A percentile compares a stretch with the other conserved stretches of the same genome.
Conservation (phyloP, 1,284 basidiomycete species). For the Irpex rosettiformis region DNA sequence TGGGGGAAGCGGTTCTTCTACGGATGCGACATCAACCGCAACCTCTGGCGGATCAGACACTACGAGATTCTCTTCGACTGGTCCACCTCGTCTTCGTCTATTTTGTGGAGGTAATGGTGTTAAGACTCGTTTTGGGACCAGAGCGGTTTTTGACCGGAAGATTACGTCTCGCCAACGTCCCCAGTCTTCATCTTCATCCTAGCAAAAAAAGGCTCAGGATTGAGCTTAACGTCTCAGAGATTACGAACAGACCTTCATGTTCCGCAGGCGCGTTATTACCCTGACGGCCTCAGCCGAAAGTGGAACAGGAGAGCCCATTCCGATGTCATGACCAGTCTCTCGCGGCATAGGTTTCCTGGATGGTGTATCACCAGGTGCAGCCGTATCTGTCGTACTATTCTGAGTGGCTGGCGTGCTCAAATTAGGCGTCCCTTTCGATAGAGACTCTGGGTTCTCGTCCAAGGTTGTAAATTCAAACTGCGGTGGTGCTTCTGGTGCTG, state of each 20-base stretch:
- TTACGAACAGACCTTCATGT: slow-evolving; percentile 63
- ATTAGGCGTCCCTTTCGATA: slow-evolving; percentile 10
- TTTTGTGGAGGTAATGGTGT: slow-evolving; percentile 50
- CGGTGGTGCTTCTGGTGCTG: slow-evolving; percentile 59
- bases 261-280: slow-evolving; percentile 80
- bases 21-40: neutral
- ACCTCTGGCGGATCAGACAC: neutral
- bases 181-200: slow-evolving; percentile 93
- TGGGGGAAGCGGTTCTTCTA: neutral
- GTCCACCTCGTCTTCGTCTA: slow-evolving; percentile 52
- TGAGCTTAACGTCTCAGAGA: neutral
- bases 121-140: slow-evolving; percentile 47
- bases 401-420: neutral
- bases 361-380: neutral
- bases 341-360: slow-evolving; percentile 58
- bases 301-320: slow-evolving; percentile 85
- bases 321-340: slow-evolving; percentile 83
- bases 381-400: neutral
- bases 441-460: slow-evolving; percentile 33
- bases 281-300: slow-evolving; percentile 83
- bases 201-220: neutral
- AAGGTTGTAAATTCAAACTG: slow-evolving; percentile 37
- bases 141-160: slow-evolving; percentile 65
- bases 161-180: slow-evolving; percentile 84
- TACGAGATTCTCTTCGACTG: slow-evolving; percentile 19